Conservation (phyloP, 2,329 filamentous ascomycete genomes). For the Xylaria sp. region DNA sequence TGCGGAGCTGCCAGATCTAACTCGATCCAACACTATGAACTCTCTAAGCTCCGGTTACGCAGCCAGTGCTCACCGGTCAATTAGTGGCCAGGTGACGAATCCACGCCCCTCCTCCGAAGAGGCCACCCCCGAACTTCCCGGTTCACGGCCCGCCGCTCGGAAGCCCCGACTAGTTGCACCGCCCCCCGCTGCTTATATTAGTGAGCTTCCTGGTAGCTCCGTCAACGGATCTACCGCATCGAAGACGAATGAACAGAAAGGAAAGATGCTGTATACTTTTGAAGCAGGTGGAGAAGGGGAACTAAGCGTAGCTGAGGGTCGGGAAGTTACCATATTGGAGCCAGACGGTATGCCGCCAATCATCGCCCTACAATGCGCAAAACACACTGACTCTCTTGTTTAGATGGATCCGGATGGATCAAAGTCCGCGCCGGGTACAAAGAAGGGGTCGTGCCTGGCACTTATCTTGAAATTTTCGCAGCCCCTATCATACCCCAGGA, state of each 20-base stretch:
- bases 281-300: constrained; percentile 82
- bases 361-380: constrained; percentile 1
- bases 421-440: constrained; percentile 77
- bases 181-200: constrained; percentile 81
- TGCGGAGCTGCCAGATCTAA: constrained; percentile 70
- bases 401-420: constrained; percentile 92
- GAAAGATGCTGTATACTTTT: constrained; percentile 90
- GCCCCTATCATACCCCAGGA: constrained; percentile 52
- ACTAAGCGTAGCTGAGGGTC: constrained; percentile 77
- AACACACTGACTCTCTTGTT: constrained; percentile 39
- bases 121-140: constrained; percentile 49
- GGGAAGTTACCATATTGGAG: constrained; percentile 78
- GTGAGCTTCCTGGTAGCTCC: constrained; percentile 62
- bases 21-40: constrained; percentile 85
- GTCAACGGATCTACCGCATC: constrained; percentile 49
- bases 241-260: constrained; percentile 63
- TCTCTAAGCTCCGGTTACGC: constrained; percentile 89
- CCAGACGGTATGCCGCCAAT: constrained; percentile 74
- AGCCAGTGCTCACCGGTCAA: constrained; percentile 75
- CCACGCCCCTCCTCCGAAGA: constrained; percentile 58
- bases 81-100: constrained; percentile 60
- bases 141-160: constrained; percentile 56
- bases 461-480: constrained; percentile 75
- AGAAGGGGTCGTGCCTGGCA: constrained; percentile 85
- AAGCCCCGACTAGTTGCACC: constrained; percentile 84